Base-by-base conservation (phyloP, 1,284 basidiomycete genomes). In the Trichosporon faecale region DNA sequence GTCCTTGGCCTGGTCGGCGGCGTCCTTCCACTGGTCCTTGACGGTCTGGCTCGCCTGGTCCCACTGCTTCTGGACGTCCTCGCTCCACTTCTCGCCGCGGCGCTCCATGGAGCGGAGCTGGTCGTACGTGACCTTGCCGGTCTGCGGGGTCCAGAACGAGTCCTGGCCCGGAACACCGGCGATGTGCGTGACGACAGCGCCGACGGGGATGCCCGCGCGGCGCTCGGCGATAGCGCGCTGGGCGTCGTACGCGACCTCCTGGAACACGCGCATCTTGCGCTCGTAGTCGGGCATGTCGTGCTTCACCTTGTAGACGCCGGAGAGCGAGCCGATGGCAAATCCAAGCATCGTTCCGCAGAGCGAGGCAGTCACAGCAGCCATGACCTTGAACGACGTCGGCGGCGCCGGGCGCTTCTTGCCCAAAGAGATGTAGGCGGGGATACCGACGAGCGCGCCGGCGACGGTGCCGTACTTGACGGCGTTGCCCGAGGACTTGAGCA, bases 251-350 rank as follows among this genome's bases (percentile, higher is more conserved):
- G 78, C 75, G 57, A 81, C 73, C 61, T 79, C 69, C 57, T 76
- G 73, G 64, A 81, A 79, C 12, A 81, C 76, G 63, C 71, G 68
- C 31, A 81, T 69, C 66, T 80, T 81, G n/a, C 78, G 65, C 25
- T 72, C 61, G n/a, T 74, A 66, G 69, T 80, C 77, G n/a, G 68
- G 67, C 78, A 81, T 80, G 37, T 79, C 73, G 12, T 66, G 65
- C 11, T 74, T 76, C 5, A 81, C 74, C 69, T 79, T 76, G 63
- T 76, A 64, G 3, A 78, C 74, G 2, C 73, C 77, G 0, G 74
- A 77, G 1, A 73, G 75, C 3, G 78, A 78, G 5, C 77, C 79
- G 8, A 78, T 66, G 11, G 76, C 75, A 52, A 79, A 80, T 2
- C 80, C 80, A 7, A 78, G 29, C 61, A 80, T 78, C 14, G 70